A percentile compares a stretch with the other conserved stretches of the same genome.
Evolutionary conservation across 148 eudicot species (phyloP).

Genomic region (Diospyros lotus): DNA sequence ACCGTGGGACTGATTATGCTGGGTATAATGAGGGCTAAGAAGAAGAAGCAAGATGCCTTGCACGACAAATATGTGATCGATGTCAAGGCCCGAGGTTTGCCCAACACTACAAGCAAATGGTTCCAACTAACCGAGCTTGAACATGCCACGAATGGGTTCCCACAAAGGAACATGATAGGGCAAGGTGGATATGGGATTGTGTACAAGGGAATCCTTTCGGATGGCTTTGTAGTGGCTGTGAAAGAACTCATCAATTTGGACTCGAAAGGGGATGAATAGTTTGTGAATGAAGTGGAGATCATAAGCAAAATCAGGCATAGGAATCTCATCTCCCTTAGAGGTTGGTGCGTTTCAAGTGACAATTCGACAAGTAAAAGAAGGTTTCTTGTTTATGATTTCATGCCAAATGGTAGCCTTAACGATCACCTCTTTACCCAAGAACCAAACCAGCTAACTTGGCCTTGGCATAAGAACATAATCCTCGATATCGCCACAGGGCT

Average conservation of each 20-base stretch:
- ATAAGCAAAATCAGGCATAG: constrained; percentile 63
- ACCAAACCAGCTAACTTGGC: constrained; percentile 38
- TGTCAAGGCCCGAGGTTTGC: constrained; percentile 44
- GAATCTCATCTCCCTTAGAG: constrained; percentile 56
- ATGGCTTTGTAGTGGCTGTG: constrained; percentile 52
- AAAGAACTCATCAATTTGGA: constrained; percentile 47
- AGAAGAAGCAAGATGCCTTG: constrained; percentile 27
- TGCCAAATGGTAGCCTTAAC: constrained; percentile 58
- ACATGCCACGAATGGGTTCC: constrained; percentile 53
- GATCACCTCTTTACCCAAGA: constrained; percentile 35
- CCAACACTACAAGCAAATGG: constrained; percentile 54
- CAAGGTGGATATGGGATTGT: constrained; percentile 62
- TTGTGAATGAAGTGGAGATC: constrained; percentile 60
- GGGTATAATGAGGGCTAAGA: constrained; percentile 23
- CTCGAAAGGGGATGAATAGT: constrained; percentile 46
- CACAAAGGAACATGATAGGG: constrained; percentile 46
- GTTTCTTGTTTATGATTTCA: constrained; percentile 60
- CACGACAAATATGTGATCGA: constrained; percentile 42
- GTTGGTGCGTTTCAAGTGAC: constrained; percentile 60
- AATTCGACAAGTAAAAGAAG: constrained; percentile 32
- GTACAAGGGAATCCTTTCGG: constrained; percentile 42
- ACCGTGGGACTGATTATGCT: constrained; percentile 21
- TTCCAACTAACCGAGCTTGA: constrained; percentile 47
- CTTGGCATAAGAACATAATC: constrained; percentile 54
- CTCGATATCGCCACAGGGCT: constrained; percentile 65